Conservation (phyloP, 1,284 basidiomycete genomes). For the Apiotrichum sp. region DNA sequence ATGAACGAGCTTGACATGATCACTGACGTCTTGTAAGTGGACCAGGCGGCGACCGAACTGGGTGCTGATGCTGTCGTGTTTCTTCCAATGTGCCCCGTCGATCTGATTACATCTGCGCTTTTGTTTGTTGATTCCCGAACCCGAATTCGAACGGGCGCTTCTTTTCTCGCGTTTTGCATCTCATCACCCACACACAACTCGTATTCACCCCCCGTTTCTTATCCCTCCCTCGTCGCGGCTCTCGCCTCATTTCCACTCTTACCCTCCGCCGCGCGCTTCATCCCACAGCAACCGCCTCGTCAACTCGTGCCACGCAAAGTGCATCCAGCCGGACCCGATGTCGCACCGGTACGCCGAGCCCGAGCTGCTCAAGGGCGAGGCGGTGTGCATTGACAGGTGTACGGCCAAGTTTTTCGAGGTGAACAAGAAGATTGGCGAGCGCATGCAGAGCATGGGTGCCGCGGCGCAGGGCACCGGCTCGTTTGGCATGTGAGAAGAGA, state of each 20-base stretch:
- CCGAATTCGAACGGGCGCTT: too few species aligned
- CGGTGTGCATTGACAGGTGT: slow-evolving; percentile 94
- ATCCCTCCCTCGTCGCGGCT: background rate
- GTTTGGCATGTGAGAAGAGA: slow-evolving; percentile 32
- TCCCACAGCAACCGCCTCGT: slow-evolving; percentile 45
- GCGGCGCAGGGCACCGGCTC: slow-evolving; percentile 35
- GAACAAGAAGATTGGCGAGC: slow-evolving; percentile 93
- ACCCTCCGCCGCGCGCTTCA: background rate
- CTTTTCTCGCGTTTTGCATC: too few species aligned
- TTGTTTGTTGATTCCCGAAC: too few species aligned
- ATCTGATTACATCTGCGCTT: too few species aligned
- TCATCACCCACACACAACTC: too few species aligned
- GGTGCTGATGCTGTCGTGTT: too few species aligned
- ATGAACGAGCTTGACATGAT: slow-evolving; percentile 48
- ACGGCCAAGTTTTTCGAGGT: slow-evolving; percentile 90
- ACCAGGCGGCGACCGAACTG: too few species aligned
- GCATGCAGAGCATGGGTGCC: slow-evolving; percentile 55
- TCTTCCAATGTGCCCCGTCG: too few species aligned
- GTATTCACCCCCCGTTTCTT: background rate
- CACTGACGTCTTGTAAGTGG: slow-evolving; percentile 46
- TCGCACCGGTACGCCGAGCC: slow-evolving; percentile 66
- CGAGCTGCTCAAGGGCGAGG: slow-evolving; percentile 97
- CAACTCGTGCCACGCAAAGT: slow-evolving; percentile 47
- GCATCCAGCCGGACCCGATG: slow-evolving; percentile 39
- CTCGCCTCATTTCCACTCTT: background rate